These are phyloP conservation scores for Camellia sinensis DNA, from an alignment of 148 eudicot genomes.

Conservation along the genomic window DNA sequence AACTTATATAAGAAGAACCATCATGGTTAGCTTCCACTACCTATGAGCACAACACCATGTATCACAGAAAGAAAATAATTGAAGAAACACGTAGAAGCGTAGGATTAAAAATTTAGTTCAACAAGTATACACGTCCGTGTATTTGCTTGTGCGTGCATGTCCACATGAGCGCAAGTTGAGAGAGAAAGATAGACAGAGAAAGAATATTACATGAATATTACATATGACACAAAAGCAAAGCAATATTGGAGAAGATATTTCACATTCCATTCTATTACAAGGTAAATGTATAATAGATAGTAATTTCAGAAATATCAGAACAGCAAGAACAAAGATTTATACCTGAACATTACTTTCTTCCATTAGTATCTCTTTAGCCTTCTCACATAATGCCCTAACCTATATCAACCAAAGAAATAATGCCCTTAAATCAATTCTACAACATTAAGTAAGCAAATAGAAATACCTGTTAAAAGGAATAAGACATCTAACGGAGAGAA, in stretches of 20 bases:
- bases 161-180: not conserved
- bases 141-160: too few relatives aligned
- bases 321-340: conserved; percentile 9
- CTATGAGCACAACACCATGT: too few relatives aligned
- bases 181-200: not conserved
- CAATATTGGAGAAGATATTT: not conserved
- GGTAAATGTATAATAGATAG: not conserved
- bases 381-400: conserved; percentile 82
- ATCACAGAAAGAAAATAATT: too few relatives aligned
- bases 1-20: too few relatives aligned
- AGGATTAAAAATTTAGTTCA: too few relatives aligned
- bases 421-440: not conserved
- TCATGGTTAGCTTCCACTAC: too few relatives aligned
- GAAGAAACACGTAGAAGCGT: too few relatives aligned
- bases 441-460: not conserved
- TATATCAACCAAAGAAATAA: conserved; percentile 30
- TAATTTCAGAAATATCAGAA: not conserved
- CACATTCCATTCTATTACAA: not conserved
- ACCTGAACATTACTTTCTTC: conserved; percentile 98
- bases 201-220: too few relatives aligned
- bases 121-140: not conserved
- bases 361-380: conserved; percentile 93
- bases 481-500: not conserved
- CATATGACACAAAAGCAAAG: not conserved
- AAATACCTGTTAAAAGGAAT: not conserved